Evolutionary conservation across 1,139 yeast species (phyloP).

Genomic region (Taphrina pruni): DNA sequence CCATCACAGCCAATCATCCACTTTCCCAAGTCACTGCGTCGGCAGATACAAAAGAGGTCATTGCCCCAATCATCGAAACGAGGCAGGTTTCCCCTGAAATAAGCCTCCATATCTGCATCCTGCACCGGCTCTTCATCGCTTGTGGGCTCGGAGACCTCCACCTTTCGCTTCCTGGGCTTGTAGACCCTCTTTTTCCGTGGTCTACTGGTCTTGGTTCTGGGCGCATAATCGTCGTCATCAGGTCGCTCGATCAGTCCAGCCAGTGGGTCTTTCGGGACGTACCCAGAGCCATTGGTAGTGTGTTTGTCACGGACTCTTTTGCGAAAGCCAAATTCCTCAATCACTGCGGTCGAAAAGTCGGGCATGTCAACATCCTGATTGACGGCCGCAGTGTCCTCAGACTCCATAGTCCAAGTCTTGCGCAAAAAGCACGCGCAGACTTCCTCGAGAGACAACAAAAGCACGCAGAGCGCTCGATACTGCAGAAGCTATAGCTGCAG

Average conservation of each 20-base stretch:
- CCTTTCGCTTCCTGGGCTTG: conserved; percentile 28
- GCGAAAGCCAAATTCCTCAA: conserved; percentile 26
- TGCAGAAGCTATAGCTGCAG: too few species aligned
- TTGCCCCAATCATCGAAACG: conserved; percentile 50
- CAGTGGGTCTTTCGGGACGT: not conserved
- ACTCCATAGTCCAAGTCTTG: too few species aligned
- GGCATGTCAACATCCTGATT: conserved; percentile 12
- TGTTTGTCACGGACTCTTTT: conserved; percentile 10
- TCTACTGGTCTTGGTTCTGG: not conserved
- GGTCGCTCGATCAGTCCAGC: conserved; percentile 21
- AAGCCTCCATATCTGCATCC: conserved; percentile 18
- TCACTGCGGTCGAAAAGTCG: conserved; percentile 13
- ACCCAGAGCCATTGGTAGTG: not conserved
- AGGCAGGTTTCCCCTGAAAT: conserved; percentile 18
- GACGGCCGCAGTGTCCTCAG: not conserved
- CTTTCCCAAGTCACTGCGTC: conserved; percentile 73
- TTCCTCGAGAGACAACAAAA: too few species aligned
- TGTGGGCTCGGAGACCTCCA: conserved; percentile 6
- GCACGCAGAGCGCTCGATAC: too few species aligned
- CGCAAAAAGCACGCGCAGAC: too few species aligned
- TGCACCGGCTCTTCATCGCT: conserved; percentile 18
- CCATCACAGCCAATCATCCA: conserved; percentile 95
- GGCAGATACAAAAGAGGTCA: conserved; percentile 78
- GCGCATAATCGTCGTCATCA: conserved; percentile 35
- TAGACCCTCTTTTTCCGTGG: conserved; percentile 16